phyloP scores from a whole-genome alignment of 495 filamentous ascomycete genomes.

The Penicillium atrosanguineum region DNA sequence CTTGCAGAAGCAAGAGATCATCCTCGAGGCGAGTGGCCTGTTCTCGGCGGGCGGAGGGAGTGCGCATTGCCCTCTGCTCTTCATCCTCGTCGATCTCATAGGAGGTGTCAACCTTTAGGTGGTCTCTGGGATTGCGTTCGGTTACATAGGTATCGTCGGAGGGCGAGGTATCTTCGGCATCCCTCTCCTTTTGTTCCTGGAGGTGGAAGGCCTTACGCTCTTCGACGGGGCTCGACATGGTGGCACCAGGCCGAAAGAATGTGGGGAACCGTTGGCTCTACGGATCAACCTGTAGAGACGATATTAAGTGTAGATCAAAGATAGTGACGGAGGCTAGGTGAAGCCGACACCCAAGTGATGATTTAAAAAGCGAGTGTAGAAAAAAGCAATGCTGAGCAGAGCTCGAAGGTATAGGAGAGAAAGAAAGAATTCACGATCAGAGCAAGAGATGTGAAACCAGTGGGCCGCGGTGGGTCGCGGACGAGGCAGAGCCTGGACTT shows the following conservation, averaged over 20 bases:
- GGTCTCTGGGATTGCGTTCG: slow-evolving; percentile 26
- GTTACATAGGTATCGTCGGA: slow-evolving; percentile 43
- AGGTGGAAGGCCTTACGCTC: slow-evolving; percentile 33
- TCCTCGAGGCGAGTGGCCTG: slow-evolving; percentile 73
- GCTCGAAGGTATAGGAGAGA: slow-evolving; percentile 1
- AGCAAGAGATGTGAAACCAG: slow-evolving; percentile 13
- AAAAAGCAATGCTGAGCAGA: background rate
- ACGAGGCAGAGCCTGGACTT: slow-evolving; percentile 7
- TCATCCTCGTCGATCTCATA: slow-evolving; percentile 19
- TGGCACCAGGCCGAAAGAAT: slow-evolving; percentile 37
- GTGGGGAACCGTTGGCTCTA: slow-evolving; percentile 8
- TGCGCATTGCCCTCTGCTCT: slow-evolving; percentile 22
- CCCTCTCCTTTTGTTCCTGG: slow-evolving; percentile 19
- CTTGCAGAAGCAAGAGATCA: slow-evolving; percentile 78
- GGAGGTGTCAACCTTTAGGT: slow-evolving; percentile 35
- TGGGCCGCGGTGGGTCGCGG: slow-evolving; percentile 18
- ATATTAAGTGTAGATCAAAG: background rate
- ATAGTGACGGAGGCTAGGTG: background rate
- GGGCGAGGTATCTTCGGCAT: slow-evolving; percentile 28
- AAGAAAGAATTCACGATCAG: background rate
- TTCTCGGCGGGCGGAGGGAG: slow-evolving; percentile 58
- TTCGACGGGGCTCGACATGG: slow-evolving; percentile 54
- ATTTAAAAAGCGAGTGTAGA: background rate
- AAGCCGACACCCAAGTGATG: background rate
- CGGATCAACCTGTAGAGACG: slow-evolving; percentile 3